Base-by-base conservation (phyloP, 768 basidiomycete genomes). In the Lepiota venenata region DNA sequence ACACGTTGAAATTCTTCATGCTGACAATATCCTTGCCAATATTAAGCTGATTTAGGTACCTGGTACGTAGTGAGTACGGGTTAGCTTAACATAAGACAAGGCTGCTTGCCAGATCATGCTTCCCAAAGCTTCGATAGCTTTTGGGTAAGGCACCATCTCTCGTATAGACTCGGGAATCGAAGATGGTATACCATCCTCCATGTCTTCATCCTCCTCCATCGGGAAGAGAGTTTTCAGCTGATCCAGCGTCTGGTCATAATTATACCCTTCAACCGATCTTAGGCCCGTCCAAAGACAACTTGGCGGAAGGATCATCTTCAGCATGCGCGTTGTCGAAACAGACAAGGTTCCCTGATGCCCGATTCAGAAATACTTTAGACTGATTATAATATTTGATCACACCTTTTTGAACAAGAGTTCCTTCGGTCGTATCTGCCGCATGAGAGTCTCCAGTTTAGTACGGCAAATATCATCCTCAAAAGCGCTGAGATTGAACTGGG, bases 1-100 rank as follows among this genome's bases (percentile, higher is more conserved):
- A 97, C 37, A 97, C 78, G 61, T 98, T 95, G 79, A 99, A 99
- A 66, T 98, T 98, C 72, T 85, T 89, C 88, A 97, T 94, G 51
- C 86, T 91, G 63, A 99, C 69, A 52, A 99, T 84, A 59, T 98
- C 95, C 65, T 92, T 90, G 72, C 95, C 96, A 58, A 98, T 93
- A 64, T 98, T 98, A 38, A 99, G 79, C 57, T 92, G 91, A 36
- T 89, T 85, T 12, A 98, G 81, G 66, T 93, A 93, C 83, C 87
- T 36, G 20, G 49, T 20, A 10, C 45, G 48, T 45, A 37, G 25
- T 21, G 44, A 54, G 35, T 69, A 64, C 66, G 74, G 39, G 71
- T 63, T 60, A 73, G 68, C 4, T 22, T 18, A 47, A 5, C 15
- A 46, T 16, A 20, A 37, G 51, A n/a, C 16, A 12, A 47, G 35